Conservation (phyloP, 441 rosid genomes). For the Arabidopsis lyrata region DNA sequence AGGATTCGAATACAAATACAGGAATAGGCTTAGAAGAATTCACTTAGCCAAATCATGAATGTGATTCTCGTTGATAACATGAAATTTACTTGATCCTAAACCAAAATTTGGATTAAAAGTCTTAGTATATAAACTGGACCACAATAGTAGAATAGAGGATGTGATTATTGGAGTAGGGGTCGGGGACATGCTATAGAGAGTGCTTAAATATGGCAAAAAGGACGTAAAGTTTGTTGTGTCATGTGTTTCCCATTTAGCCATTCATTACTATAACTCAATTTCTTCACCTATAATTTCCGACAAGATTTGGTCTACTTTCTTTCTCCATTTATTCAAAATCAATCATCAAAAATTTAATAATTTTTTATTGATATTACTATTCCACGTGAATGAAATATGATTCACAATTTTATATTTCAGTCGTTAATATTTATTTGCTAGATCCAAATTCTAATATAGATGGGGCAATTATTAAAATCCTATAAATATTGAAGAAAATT, state of each 20-base stretch:
- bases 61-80: slow-evolving; percentile 31
- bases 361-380: neutral
- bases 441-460: neutral
- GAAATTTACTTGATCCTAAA: neutral
- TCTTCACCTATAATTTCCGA: slow-evolving; percentile 39
- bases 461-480: neutral
- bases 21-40: neutral
- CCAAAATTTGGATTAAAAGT: neutral
- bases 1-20: neutral
- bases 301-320: slow-evolving; percentile 36
- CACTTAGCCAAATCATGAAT: slow-evolving; percentile 15
- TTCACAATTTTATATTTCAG: neutral
- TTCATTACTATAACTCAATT: slow-evolving; percentile 31
- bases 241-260: slow-evolving; percentile 44
- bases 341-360: neutral
- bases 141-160: neutral
- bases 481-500: neutral
- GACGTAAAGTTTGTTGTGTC: slow-evolving; percentile 47
- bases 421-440: neutral
- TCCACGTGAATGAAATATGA: slow-evolving; percentile 25
- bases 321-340: slow-evolving; percentile 19
- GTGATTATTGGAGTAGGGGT: slow-evolving; percentile 38
- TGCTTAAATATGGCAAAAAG: slow-evolving; percentile 43
- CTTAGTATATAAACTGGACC: slow-evolving; percentile 14
- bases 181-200: slow-evolving; percentile 37